These are phyloP conservation scores for Lentinula lateritia DNA, from an alignment of 768 basidiomycete genomes.

Conservation along the genomic window DNA sequence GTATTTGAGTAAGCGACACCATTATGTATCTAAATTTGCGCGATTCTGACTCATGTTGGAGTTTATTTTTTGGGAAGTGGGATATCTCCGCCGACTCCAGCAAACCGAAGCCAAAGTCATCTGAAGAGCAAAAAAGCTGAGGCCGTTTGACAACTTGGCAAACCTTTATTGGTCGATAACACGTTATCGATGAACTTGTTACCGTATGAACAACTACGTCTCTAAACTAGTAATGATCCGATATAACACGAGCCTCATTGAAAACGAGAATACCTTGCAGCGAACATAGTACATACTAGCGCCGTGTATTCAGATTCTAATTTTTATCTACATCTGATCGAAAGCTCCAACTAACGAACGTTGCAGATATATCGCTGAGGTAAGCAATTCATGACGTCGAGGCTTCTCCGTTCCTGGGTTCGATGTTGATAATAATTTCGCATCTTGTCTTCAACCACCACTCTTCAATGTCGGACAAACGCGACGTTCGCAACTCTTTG, in stretches of 20 bases:
- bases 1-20: constrained; percentile 67
- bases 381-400: constrained; percentile 1
- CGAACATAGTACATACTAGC: no score
- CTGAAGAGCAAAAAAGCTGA: neutral
- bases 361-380: neutral
- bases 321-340: no score
- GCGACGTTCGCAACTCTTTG: constrained; percentile 73
- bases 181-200: neutral
- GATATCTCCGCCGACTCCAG: neutral
- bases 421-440: neutral
- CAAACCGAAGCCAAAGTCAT: no score
- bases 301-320: no score
- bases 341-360: neutral
- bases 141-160: no score
- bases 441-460: constrained; percentile 13
- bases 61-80: constrained; percentile 44
- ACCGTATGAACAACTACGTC: no score
- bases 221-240: no score
- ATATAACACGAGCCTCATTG: no score
- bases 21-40: neutral
- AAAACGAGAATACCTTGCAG: no score
- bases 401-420: neutral
- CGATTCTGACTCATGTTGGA: neutral
- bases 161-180: neutral
- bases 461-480: constrained; percentile 34